Evolutionary conservation across 2,329 filamentous ascomycete genomes (phyloP).

Genomic region (Epichloe glyceriae): DNA sequence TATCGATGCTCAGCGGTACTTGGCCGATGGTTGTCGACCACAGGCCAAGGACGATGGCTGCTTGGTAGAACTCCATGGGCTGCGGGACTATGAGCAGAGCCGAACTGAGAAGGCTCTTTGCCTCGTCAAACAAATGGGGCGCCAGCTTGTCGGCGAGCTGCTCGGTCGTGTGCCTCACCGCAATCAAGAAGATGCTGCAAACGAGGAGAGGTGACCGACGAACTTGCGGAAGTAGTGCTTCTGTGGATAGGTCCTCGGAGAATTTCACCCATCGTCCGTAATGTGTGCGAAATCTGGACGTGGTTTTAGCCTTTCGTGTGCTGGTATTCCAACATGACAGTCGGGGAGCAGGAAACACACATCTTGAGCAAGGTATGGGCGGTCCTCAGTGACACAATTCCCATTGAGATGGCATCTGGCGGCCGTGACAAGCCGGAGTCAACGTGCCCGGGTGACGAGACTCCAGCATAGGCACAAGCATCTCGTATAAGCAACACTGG

Average conservation of each 20-base stretch:
- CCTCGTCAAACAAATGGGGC: constrained; percentile 13
- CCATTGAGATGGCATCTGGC: constrained; percentile 12
- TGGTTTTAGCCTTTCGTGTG: not conserved
- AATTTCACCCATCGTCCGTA: constrained; percentile 17
- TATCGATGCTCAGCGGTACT: constrained; percentile 15
- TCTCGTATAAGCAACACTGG: constrained; percentile 17
- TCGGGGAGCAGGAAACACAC: constrained; percentile 6
- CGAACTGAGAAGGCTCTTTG: constrained; percentile 9
- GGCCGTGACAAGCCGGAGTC: not conserved
- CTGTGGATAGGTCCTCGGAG: constrained; percentile 7
- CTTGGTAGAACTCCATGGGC: constrained; percentile 14
- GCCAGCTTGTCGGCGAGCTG: constrained; percentile 12
- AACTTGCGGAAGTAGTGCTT: constrained; percentile 4
- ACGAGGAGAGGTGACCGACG: constrained; percentile 12
- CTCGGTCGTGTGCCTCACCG: constrained; percentile 13
- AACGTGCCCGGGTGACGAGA: constrained; percentile 9
- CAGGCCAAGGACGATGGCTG: constrained; percentile 12
- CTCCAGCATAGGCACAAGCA: constrained; percentile 13
- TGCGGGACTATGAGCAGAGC: constrained; percentile 10
- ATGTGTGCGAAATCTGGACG: constrained; percentile 12
- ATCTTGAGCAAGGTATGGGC: constrained; percentile 11
- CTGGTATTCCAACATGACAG: not conserved
- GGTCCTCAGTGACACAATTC: constrained; percentile 8
- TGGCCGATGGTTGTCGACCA: constrained; percentile 18
- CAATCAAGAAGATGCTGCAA: constrained; percentile 15